A percentile compares a stretch with the other conserved stretches of the same genome.
Conservation (phyloP, 257 asterid species). For the Solanum pinnatisectum region DNA sequence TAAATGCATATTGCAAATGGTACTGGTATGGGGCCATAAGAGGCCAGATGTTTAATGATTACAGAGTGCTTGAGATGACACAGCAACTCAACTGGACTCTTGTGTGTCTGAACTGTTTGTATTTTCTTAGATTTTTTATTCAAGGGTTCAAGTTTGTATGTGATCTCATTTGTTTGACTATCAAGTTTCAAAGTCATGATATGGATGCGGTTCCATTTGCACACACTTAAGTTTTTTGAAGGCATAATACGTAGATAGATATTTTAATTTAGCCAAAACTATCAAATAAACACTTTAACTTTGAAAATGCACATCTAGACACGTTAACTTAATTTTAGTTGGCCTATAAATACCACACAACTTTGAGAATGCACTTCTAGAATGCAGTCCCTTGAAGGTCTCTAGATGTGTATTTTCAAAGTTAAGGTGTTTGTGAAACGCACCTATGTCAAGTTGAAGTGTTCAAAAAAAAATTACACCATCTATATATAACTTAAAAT, state of each 20-base stretch:
- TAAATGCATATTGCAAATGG: not conserved
- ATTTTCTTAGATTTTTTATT: not conserved
- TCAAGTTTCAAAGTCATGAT: not conserved
- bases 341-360: not conserved
- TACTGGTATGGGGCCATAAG: not conserved
- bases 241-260: not conserved
- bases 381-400: not conserved
- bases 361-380: no score
- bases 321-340: not conserved
- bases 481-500: not conserved
- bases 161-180: conserved; percentile 8
- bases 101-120: not conserved
- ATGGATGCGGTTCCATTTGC: not conserved
- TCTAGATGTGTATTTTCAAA: no score
- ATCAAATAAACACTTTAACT: no score
- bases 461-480: not conserved
- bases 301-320: not conserved
- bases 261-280: not conserved
- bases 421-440: not conserved
- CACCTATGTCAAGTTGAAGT: not conserved
- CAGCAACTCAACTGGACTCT: not conserved
- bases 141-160: not conserved
- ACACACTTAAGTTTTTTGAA: not conserved
- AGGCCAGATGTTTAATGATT: not conserved
- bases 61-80: not conserved